These are phyloP conservation scores for Solanum phureja DNA, from an alignment of 257 asterid genomes.

Conservation along the genomic window DNA sequence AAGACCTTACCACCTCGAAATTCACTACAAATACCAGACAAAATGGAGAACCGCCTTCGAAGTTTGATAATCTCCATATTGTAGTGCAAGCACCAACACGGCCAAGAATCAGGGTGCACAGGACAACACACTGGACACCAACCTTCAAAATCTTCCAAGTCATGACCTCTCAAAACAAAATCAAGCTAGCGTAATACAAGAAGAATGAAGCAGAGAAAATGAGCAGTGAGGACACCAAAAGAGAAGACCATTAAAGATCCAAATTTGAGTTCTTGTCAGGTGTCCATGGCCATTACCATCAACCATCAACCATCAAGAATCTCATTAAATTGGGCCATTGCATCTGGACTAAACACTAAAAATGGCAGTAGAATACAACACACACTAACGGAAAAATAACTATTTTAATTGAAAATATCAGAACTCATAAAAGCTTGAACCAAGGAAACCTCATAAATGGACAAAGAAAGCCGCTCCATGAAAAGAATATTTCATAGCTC, in stretches of 20 bases:
- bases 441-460: background rate
- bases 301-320: background rate
- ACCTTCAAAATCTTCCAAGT: background rate
- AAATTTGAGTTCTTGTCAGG: background rate
- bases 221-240: background rate
- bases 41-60: too few relatives aligned
- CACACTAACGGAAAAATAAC: background rate
- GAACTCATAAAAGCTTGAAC: background rate
- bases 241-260: background rate
- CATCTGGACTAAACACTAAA: background rate
- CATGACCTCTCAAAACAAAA: background rate
- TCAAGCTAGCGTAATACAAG: background rate
- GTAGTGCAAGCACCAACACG: too few relatives aligned
- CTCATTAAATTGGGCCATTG: background rate
- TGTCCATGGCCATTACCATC: background rate
- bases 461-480: background rate
- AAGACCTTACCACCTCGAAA: too few relatives aligned
- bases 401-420: background rate
- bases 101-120: too few relatives aligned
- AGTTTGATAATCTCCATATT: too few relatives aligned
- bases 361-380: background rate
- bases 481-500: background rate
- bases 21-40: too few relatives aligned
- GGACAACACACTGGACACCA: too few relatives aligned
- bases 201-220: too few relatives aligned